Conservation (phyloP, 2,329 filamentous ascomycete species). For the Fusarium sp. region DNA sequence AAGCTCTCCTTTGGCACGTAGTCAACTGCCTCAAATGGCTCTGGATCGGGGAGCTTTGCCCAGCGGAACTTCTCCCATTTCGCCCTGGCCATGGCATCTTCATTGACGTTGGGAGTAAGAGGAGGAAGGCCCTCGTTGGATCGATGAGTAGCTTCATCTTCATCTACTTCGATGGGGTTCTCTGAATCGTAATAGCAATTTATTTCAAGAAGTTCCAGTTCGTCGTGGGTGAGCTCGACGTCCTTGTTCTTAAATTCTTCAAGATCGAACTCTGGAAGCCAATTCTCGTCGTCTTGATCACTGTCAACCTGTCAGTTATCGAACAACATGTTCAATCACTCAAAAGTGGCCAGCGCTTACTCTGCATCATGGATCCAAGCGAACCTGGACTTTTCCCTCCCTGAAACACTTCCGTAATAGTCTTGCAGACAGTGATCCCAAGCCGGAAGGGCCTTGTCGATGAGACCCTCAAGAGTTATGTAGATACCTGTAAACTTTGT, state of each 20-base stretch:
- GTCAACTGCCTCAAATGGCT: background rate
- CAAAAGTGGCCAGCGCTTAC: background rate
- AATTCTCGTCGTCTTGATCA: background rate
- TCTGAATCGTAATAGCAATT: background rate
- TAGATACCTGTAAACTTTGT: constrained; percentile 3
- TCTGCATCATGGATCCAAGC: background rate
- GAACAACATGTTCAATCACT: fast-evolving
- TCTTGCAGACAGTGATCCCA: constrained; percentile 11
- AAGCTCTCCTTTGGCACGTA: background rate
- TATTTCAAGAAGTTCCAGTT: background rate
- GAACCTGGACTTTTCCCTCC: background rate
- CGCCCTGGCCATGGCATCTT: background rate
- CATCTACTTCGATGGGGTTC: background rate
- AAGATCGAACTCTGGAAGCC: background rate
- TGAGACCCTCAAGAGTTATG: background rate
- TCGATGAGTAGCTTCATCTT: background rate
- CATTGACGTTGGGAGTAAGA: constrained; percentile 3
- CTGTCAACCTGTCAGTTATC: background rate
- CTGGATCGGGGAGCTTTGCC: background rate
- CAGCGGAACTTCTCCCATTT: constrained; percentile 11
- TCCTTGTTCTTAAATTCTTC: background rate
- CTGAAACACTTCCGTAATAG: background rate
- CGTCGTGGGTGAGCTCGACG: background rate
- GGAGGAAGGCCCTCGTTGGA: background rate
- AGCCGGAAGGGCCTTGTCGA: background rate